Percentiles rank a stretch among this genome's conserved stretches.
phyloP scores from a whole-genome alignment of 495 filamentous ascomycete species.

The Penicillium lagena region DNA sequence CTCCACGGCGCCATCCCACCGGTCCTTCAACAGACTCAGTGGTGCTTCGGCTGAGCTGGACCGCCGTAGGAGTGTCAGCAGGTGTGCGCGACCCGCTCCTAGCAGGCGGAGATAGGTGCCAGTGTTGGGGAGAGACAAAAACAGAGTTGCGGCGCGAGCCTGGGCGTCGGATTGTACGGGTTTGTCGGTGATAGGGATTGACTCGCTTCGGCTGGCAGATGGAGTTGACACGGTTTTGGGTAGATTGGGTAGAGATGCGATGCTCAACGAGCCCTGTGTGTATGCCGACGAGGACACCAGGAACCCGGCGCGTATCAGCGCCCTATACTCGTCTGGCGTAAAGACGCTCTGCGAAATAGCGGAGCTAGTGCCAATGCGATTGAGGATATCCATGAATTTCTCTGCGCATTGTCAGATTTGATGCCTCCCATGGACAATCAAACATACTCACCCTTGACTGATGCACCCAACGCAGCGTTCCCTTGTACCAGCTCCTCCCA shows the following conservation, averaged over 20 bases:
- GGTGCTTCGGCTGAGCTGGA: constrained; percentile 60
- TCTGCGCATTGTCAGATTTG: constrained; percentile 19
- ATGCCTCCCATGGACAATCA: neutral
- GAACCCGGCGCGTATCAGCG: constrained; percentile 66
- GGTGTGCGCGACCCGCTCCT: constrained; percentile 55
- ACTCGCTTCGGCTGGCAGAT: constrained; percentile 43
- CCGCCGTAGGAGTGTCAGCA: constrained; percentile 60
- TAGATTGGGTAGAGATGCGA: constrained; percentile 47
- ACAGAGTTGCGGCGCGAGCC: constrained; percentile 37
- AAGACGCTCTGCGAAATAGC: constrained; percentile 44
- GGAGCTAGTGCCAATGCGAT: constrained; percentile 45
- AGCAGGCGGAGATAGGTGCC: constrained; percentile 72
- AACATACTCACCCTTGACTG: constrained; percentile 37
- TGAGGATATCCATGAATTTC: constrained; percentile 50
- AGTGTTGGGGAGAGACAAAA: constrained; percentile 65
- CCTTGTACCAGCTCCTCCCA: constrained; percentile 51
- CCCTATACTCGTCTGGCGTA: constrained; percentile 42
- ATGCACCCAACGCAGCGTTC: constrained; percentile 34
- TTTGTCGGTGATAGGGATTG: constrained; percentile 4
- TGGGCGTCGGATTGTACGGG: constrained; percentile 19
- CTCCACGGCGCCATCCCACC: constrained; percentile 74
- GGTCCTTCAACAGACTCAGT: constrained; percentile 59
- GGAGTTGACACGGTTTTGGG: constrained; percentile 40
- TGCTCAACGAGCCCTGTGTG: constrained; percentile 36
- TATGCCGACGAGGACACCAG: constrained; percentile 50